Conservation (phyloP, 2,329 filamentous ascomycete genomes). For the Aspergillaceae sp. region DNA sequence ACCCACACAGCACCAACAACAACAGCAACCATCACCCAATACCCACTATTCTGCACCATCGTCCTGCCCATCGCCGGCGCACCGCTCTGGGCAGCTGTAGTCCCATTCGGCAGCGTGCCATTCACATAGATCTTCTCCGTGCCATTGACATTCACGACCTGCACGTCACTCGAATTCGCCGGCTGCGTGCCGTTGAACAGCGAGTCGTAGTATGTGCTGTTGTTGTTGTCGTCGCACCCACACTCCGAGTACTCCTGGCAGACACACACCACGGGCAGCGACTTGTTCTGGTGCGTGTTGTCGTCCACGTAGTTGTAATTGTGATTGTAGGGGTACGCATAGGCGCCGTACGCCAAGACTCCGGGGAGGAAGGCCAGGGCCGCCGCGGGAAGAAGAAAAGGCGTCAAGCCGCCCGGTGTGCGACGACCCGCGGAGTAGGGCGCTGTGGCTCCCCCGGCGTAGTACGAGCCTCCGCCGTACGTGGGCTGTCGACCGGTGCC, state of each 20-base stretch:
- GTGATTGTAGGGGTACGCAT: constrained; percentile 47
- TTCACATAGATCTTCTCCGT: constrained; percentile 41
- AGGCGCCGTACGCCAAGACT: constrained; percentile 48
- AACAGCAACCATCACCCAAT: constrained; percentile 34
- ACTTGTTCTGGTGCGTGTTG: constrained; percentile 39
- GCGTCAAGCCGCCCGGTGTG: constrained; percentile 42
- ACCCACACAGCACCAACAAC: constrained; percentile 27
- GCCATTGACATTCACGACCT: constrained; percentile 34
- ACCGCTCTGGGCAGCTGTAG: constrained; percentile 28
- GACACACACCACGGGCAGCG: constrained; percentile 47
- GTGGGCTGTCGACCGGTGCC: constrained; percentile 37
- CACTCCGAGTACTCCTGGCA: constrained; percentile 48
- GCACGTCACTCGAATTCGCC: constrained; percentile 31
- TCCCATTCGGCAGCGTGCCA: constrained; percentile 39
- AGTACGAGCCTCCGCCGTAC: constrained; percentile 46
- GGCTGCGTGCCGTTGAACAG: constrained; percentile 35
- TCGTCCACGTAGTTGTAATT: constrained; percentile 41
- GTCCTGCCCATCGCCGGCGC: constrained; percentile 11
- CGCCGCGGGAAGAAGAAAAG: constrained; percentile 42
- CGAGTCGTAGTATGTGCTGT: constrained; percentile 35
- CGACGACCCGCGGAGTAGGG: constrained; percentile 42
- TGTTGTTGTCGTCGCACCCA: constrained; percentile 48
- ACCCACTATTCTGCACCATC: constrained; percentile 29
- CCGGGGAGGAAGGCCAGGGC: constrained; percentile 43
- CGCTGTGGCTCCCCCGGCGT: constrained; percentile 45